Conservation (phyloP, 1,139 yeast species). For the Suhomyces kunorum region DNA sequence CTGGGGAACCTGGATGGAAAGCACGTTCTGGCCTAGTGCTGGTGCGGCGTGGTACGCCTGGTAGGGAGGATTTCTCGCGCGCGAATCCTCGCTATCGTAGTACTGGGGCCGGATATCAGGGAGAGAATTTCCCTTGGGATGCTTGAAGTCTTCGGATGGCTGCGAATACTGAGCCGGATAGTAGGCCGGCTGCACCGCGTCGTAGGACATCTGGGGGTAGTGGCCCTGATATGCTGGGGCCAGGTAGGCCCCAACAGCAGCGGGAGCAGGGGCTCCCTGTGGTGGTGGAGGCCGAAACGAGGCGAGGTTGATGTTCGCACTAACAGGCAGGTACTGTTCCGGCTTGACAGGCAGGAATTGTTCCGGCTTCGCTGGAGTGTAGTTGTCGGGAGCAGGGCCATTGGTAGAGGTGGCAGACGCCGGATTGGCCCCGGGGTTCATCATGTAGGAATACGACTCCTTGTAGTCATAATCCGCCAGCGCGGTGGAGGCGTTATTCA, state of each 20-base stretch:
- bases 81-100: slow-evolving; percentile 9
- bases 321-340: slow-evolving; percentile 5
- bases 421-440: slow-evolving; percentile 11
- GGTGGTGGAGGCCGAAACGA: not conserved
- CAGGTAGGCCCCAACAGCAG: not conserved
- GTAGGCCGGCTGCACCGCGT: slow-evolving; percentile 4
- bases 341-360: slow-evolving; percentile 2
- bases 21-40: slow-evolving; percentile 2
- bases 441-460: slow-evolving; percentile 13
- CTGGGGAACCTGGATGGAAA: slow-evolving; percentile 17
- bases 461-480: slow-evolving; percentile 3
- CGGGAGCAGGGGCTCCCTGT: too few species aligned
- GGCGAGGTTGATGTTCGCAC: slow-evolving; percentile 1
- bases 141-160: slow-evolving; percentile 10
- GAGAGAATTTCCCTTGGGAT: slow-evolving; percentile 7
- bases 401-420: too few species aligned
- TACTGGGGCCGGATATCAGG: slow-evolving; percentile 7
- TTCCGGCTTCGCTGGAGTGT: slow-evolving; percentile 1
- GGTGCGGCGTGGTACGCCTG: slow-evolving; percentile 3
- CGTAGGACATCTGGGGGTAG: slow-evolving; percentile 4
- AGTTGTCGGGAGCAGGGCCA: slow-evolving; percentile 4
- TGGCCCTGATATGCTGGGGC: not conserved
- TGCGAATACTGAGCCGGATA: slow-evolving; percentile 6
- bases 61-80: slow-evolving; percentile 6
- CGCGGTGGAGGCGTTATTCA: slow-evolving; percentile 2